Evolutionary conservation across 2,329 filamentous ascomycete genomes (phyloP).

Genomic region (Cadophora luteo-olivacea): DNA sequence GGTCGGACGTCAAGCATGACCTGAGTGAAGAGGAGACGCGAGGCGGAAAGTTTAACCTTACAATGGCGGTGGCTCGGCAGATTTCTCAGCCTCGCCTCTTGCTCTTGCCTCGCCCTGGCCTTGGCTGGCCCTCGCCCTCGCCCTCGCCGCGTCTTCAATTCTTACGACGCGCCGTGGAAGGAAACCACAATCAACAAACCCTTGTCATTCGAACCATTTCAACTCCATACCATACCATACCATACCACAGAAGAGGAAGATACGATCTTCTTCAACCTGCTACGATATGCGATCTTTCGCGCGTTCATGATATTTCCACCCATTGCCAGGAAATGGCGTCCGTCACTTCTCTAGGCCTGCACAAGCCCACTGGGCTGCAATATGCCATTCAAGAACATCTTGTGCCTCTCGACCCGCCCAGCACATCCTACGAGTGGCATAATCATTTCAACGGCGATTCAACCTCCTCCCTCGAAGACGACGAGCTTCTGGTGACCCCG

Average conservation of each 20-base stretch:
- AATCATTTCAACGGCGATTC: constrained; percentile 57
- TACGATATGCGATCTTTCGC: constrained; percentile 27
- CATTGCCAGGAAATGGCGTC: constrained; percentile 72
- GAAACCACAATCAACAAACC: constrained; percentile 22
- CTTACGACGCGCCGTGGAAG: constrained; percentile 19
- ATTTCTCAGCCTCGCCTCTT: constrained; percentile 28
- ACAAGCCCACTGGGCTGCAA: constrained; percentile 82
- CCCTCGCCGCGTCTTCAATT: constrained; percentile 18
- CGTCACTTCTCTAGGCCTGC: constrained; percentile 88
- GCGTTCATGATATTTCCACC: constrained; percentile 31
- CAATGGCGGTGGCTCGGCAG: constrained; percentile 20
- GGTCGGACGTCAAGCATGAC: background rate
- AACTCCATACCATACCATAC: background rate
- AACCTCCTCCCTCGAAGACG: constrained; percentile 43
- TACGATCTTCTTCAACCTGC: background rate
- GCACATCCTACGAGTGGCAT: constrained; percentile 78
- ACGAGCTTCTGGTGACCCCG: constrained; percentile 43
- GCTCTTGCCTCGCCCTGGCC: constrained; percentile 17
- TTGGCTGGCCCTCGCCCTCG: too few relatives aligned
- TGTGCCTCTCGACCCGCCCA: constrained; percentile 69
- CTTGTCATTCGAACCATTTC: background rate
- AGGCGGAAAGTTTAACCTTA: constrained; percentile 11
- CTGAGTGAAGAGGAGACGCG: background rate
- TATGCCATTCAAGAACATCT: constrained; percentile 85
- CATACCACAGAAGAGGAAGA: background rate